Percentiles rank a stretch among this genome's conserved stretches.
phyloP scores from a whole-genome alignment of 371 early-diverging fungal species.

The Massospora cicadina region DNA sequence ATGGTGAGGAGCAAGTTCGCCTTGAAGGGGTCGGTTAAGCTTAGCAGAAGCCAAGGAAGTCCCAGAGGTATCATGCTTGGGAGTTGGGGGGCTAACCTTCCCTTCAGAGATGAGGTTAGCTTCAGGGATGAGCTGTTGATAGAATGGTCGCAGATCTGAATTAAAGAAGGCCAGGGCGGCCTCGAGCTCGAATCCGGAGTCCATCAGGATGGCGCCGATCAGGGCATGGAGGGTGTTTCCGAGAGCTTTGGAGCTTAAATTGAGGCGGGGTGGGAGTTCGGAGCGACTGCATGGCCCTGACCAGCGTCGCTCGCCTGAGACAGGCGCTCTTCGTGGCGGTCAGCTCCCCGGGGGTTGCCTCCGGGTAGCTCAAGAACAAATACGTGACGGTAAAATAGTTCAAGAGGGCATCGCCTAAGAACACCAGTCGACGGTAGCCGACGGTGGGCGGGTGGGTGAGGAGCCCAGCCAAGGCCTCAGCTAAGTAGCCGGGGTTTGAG shows the following conservation, averaged over 20 bases:
- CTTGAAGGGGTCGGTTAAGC: no score
- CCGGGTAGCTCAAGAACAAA: constrained; percentile 36
- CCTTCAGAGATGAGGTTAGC: no score
- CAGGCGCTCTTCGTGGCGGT: constrained; percentile 61
- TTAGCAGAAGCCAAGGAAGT: no score
- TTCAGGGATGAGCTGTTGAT: no score
- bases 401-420: constrained; percentile 84
- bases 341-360: constrained; percentile 43
- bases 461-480: constrained; percentile 78
- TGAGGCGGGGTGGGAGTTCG: constrained; percentile 36
- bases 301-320: constrained; percentile 69
- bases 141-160: no score
- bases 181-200: constrained; percentile 46
- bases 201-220: constrained; percentile 77
- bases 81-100: no score
- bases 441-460: constrained; percentile 33
- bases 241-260: constrained; percentile 60
- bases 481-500: constrained; percentile 32
- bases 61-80: no score
- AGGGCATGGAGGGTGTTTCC: constrained; percentile 78
- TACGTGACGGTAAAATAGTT: constrained; percentile 60
- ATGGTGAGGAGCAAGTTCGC: no score
- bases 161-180: constrained; percentile 28
- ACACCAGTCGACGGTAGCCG: constrained; percentile 79
- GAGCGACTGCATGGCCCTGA: constrained; percentile 37